A percentile compares a stretch with the other conserved stretches of the same genome.
These are phyloP conservation scores for Suhomyces panamericanus DNA, from an alignment of 1,139 yeast genomes.

Conservation along the genomic window DNA sequence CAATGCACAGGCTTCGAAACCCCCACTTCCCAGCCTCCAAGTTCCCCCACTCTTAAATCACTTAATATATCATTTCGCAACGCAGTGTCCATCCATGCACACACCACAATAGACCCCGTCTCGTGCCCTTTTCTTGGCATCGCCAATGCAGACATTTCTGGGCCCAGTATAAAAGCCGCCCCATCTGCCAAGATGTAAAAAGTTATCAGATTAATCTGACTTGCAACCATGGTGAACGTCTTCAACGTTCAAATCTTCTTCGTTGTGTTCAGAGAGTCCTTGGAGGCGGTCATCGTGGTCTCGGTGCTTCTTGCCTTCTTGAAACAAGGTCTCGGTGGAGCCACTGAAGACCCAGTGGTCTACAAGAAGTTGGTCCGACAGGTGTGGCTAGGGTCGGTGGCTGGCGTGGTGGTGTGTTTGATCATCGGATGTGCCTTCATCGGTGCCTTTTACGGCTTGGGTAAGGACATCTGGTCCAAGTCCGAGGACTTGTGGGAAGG, in stretches of 20 bases:
- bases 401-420: constrained; percentile 25
- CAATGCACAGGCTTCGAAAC: no score
- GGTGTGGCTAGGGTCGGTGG: constrained; percentile 27
- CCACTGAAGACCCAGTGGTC: constrained; percentile 46
- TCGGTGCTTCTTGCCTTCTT: constrained; percentile 88
- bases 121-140: no score
- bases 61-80: no score
- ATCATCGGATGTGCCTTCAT: constrained; percentile 28
- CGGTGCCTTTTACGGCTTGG: constrained; percentile 25
- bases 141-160: background rate
- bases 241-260: constrained; percentile 69
- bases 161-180: constrained; percentile 2
- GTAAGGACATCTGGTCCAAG: constrained; percentile 23
- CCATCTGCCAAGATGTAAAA: constrained; percentile 1
- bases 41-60: no score
- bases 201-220: constrained; percentile 2
- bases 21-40: no score
- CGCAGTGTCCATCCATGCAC: no score
- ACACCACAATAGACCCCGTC: no score
- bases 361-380: constrained; percentile 56
- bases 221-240: constrained; percentile 34
- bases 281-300: constrained; percentile 87
- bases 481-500: constrained; percentile 34
- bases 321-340: constrained; percentile 74
- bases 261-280: constrained; percentile 83